A percentile compares a stretch with the other conserved stretches of the same genome.
Conservation (phyloP, 371 early-diverging fungal genomes). For the Rhizoclosmatium hyalinum region DNA sequence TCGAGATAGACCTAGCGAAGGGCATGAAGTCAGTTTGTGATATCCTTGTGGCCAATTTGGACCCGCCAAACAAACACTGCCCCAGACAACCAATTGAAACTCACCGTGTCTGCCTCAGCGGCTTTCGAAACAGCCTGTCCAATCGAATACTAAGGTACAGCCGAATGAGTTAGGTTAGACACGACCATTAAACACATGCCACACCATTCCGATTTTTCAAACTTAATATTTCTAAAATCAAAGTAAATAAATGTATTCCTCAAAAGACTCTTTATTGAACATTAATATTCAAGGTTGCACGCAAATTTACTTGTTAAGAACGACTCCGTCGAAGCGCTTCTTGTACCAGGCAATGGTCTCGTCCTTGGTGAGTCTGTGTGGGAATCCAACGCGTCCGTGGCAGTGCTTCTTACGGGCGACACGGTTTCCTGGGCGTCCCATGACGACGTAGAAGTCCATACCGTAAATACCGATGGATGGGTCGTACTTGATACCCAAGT, state of each 20-base stretch:
- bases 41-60: neutral
- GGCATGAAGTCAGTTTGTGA: neutral
- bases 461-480: constrained; percentile 97
- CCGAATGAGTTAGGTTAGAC: too few species aligned
- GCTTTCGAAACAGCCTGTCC: constrained; percentile 3
- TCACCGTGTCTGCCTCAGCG: constrained; percentile 26
- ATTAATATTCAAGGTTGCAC: too few species aligned
- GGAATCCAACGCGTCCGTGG: constrained; percentile 85
- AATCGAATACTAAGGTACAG: constrained; percentile 11
- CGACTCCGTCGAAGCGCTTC: constrained; percentile 84
- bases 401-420: constrained; percentile 96
- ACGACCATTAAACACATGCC: too few species aligned
- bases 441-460: constrained; percentile 98
- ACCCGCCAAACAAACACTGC: neutral
- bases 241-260: too few species aligned
- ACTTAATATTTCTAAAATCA: too few species aligned
- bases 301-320: constrained; percentile 77
- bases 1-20: constrained; percentile 46
- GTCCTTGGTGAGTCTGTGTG: constrained; percentile 92
- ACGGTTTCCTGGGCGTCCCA: constrained; percentile 98
- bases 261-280: too few species aligned
- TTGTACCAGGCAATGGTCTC: constrained; percentile 79
- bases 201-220: too few species aligned
- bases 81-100: neutral
- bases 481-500: constrained; percentile 99